Evolutionary conservation across 352 stramenopile genomes (phyloP), one percentile per base, ranked within the genome.

Genomic region (Phytophthora cactorum): DNA sequence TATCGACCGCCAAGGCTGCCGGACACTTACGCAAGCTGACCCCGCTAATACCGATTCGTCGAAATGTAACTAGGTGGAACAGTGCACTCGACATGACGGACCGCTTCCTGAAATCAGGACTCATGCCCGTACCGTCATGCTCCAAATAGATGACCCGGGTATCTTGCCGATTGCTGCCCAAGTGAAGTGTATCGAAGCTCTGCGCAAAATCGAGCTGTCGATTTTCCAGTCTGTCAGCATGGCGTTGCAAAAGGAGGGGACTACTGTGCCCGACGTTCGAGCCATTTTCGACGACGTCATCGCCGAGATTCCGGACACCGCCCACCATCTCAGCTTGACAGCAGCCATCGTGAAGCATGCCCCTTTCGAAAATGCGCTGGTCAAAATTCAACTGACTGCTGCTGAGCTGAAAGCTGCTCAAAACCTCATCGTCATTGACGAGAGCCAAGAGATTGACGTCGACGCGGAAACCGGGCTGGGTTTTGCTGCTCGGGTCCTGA

Each of bases 171-270:
- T 1, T 28, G 17, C 15, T 22, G n/a, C 43, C 15, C 43, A 49
- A 29, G 43, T 49, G 5, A 49, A 49, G n/a, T 17, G n/a, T 29
- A 15, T 49, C 43, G 17, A 49, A 22, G 17, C 17, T 49, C 17
- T 49, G 43, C 43, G 4, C 15, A 49, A 49, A 17, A 49, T 2
- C 5, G 43, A 49, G n/a, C 3, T 49, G 2, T 49, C 43, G 14
- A 28, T 22, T 49, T 49, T 49, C 43, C 43, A 49, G 43, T 49
- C n/a, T 49, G 43, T 49, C 43, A 49, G 43, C 43, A 29, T 28
- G 43, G n/a, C 17, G 7, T 49, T 49, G 43, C 43, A 49, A 49
- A 22, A 49, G 17, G 43, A 49, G n/a, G 39, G 6, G 12, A 12
- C 39, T 3, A 49, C 43, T 7, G 17, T 28, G 2, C 4, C 43